These are phyloP conservation scores for Tripterygium wilfordii DNA, from an alignment of 177 flowering plant genomes.

Conservation along the genomic window DNA sequence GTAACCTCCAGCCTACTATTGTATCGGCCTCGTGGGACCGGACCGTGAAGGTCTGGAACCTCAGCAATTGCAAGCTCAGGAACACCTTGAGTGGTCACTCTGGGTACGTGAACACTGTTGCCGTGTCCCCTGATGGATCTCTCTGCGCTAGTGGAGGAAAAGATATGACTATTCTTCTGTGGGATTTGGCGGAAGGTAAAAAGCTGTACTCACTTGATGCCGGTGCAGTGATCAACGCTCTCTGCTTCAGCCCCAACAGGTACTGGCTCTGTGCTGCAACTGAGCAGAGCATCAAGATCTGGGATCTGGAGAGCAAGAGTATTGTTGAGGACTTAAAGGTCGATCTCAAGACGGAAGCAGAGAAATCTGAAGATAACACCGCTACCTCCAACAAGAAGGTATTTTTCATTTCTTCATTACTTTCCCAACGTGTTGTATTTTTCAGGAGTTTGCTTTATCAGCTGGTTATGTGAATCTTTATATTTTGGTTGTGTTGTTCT, in stretches of 20 bases:
- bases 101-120: constrained; percentile 81
- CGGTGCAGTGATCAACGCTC: constrained; percentile 60
- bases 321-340: constrained; percentile 71
- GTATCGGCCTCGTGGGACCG: constrained; percentile 83
- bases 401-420: background rate
- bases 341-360: constrained; percentile 37
- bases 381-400: constrained; percentile 28
- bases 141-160: constrained; percentile 89
- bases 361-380: constrained; percentile 21
- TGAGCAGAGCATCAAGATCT: constrained; percentile 70
- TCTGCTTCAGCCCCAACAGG: constrained; percentile 87
- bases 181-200: constrained; percentile 91
- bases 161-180: constrained; percentile 69
- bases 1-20: constrained; percentile 51
- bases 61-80: constrained; percentile 67
- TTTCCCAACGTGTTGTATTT: background rate
- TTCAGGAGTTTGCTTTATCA: background rate
- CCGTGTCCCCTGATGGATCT: constrained; percentile 91
- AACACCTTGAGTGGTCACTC: constrained; percentile 53
- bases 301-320: constrained; percentile 92
- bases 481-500: no score
- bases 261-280: constrained; percentile 96
- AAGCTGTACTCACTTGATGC: constrained; percentile 69
- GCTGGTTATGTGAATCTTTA: no score
- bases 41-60: constrained; percentile 87